Percentiles rank a stretch among this genome's conserved stretches.
Evolutionary conservation across 2,329 filamentous ascomycete species (phyloP).

Genomic region (Apiospora hydei): DNA sequence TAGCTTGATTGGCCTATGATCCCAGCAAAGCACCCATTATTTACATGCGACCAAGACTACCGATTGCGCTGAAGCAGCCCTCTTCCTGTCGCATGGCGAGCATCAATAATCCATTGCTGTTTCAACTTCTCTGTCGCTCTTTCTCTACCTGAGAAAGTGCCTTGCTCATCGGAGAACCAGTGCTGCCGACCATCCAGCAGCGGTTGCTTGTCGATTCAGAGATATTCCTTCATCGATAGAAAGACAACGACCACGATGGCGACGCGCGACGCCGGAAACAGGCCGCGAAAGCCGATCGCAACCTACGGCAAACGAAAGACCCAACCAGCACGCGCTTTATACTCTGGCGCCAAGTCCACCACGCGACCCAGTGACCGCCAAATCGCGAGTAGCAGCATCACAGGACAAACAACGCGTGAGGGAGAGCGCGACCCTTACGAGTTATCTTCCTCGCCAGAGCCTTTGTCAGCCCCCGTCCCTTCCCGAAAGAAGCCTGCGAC

Average conservation of each 20-base stretch:
- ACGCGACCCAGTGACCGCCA: constrained; percentile 9
- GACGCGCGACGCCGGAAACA: constrained; percentile 11
- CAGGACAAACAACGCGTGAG: constrained; percentile 18
- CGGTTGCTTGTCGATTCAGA: background rate
- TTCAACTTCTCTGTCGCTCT: background rate
- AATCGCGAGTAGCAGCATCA: background rate
- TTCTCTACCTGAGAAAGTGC: background rate
- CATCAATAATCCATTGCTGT: constrained; percentile 1
- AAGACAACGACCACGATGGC: constrained; percentile 8
- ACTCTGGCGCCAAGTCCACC: background rate
- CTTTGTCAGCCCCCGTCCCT: background rate
- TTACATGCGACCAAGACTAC: constrained; percentile 8
- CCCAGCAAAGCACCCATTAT: constrained; percentile 6
- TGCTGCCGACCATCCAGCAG: background rate
- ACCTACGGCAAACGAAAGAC: constrained; percentile 8
- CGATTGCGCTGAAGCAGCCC: background rate
- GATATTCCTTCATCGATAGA: background rate
- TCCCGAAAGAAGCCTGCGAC: background rate
- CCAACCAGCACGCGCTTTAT: background rate
- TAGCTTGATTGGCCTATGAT: constrained; percentile 10
- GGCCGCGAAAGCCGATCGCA: background rate
- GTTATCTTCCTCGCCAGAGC: constrained; percentile 6
- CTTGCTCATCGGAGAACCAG: background rate
- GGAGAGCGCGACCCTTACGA: constrained; percentile 21
- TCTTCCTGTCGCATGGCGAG: constrained; percentile 11